Base-by-base conservation (phyloP, 306 rosid species). In the Fragaria nilgerrensis region DNA sequence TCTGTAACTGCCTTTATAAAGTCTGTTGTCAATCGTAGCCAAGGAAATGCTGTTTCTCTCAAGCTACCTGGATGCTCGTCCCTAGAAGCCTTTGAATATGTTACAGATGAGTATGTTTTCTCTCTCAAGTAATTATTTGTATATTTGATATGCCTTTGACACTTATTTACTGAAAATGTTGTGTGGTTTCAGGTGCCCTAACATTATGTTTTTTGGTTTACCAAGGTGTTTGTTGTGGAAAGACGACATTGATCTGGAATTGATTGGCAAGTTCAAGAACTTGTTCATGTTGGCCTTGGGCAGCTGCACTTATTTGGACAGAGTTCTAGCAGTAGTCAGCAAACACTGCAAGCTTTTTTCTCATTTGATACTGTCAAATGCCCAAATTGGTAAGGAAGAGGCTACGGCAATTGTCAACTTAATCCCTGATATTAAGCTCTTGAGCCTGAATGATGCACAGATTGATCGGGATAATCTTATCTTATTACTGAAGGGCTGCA, bases 401-500 rank as follows among this genome's bases (percentile, higher is more conserved):
- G 75, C 63, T 9, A 15, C 20, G 29, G 47, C 62, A 19, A 49
- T 71, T 17, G 75, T 50, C 45, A 49, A 50, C 44, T 50, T 71
- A 13, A 62, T 71, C 29, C 75, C 47, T 4, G n/a, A 49, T 9
- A 71, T 71, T 17, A 49, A 29, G 47, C 3, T 0, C 1, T 19
- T 71, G 25, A 29, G 29, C 10, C 9, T 71, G 27, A 34, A 16
- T 5, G 11, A 19, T 41, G 75, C 63, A 49, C 1, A 1, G 0
- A 50, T 71, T 32, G 27, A 32, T 32, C 23, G 7, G 45, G 75
- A 71, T 5, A 19, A 0, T 49, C 74, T 70, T 6, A n/a, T 71
- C 17, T 4, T 49, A 17, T 9, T 71, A 29, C 62, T 71, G 63
- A n/a, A 71, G 62, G 75, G 75, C 17, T 71, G 75, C 75, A 71